Percentiles rank a stretch among this genome's conserved stretches.
These are phyloP conservation scores for Mycena rebaudengoi DNA, from an alignment of 768 basidiomycete species.

Conservation along the genomic window DNA sequence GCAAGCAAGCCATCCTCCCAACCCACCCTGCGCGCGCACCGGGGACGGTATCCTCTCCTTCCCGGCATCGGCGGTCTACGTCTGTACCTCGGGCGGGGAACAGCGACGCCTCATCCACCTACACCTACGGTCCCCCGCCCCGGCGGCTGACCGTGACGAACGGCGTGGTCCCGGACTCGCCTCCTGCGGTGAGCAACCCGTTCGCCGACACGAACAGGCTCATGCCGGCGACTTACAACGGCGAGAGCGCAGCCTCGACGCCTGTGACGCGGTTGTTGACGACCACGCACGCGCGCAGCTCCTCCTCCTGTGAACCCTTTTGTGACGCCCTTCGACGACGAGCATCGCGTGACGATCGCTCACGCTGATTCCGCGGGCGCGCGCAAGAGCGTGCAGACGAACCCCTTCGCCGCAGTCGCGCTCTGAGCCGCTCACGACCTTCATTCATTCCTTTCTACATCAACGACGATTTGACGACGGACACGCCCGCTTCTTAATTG, in stretches of 20 bases:
- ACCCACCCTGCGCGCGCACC: constrained; percentile 39
- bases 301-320: constrained; percentile 65
- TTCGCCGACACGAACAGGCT: constrained; percentile 30
- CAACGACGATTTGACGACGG: constrained; percentile 9
- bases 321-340: constrained; percentile 83
- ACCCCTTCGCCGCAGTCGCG: constrained; percentile 54
- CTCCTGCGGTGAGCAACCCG: constrained; percentile 7
- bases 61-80: constrained; percentile 32
- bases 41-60: constrained; percentile 18
- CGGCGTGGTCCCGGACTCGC: background rate
- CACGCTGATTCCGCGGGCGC: constrained; percentile 35
- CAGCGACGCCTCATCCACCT: background rate
- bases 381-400: constrained; percentile 58
- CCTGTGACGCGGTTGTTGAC: constrained; percentile 57
- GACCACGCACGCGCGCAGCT: constrained; percentile 50
- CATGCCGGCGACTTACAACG: constrained; percentile 24
- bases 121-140: background rate
- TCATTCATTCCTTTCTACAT: background rate
- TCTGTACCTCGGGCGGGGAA: constrained; percentile 18
- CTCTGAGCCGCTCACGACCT: constrained; percentile 25
- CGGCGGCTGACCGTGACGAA: constrained; percentile 10
- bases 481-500: constrained; percentile 11
- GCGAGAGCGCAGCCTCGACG: constrained; percentile 32
- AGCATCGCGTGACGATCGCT: constrained; percentile 48
- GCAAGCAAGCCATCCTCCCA: constrained; percentile 30